Conservation (phyloP, 2,329 filamentous ascomycete genomes). For the Monosporascus sp. region DNA sequence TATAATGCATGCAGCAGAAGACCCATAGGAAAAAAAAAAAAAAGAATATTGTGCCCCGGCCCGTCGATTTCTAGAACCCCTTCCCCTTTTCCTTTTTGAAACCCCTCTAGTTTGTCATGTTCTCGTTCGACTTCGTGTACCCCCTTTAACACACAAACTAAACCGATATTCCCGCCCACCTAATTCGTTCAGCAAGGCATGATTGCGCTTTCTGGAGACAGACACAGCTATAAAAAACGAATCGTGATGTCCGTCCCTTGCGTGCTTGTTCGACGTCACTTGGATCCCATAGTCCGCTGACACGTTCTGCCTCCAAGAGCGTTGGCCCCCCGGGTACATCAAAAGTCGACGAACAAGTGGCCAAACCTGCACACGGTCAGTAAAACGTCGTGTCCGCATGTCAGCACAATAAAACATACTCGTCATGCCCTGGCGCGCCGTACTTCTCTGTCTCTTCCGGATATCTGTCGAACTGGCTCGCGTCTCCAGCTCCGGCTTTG, state of each 20-base stretch:
- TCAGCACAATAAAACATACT: conserved; percentile 56
- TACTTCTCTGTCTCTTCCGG: conserved; percentile 95
- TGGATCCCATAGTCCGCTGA: too few relatives aligned
- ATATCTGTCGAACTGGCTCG: conserved; percentile 97
- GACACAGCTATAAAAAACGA: too few relatives aligned
- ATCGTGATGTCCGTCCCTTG: too few relatives aligned
- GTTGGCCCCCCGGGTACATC: conserved; percentile 16
- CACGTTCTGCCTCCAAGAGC: too few relatives aligned
- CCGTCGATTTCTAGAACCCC: neutral
- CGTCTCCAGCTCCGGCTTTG: conserved; percentile 87
- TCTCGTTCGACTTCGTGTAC: neutral
- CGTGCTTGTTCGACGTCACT: too few relatives aligned
- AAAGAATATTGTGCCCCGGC: neutral
- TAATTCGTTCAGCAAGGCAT: too few relatives aligned
- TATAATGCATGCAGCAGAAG: too few relatives aligned
- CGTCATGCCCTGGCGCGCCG: conserved; percentile 70
- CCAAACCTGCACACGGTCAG: conserved; percentile 50
- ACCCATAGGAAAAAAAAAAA: neutral
- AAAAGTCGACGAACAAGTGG: conserved; percentile 73
- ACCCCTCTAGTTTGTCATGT: neutral
- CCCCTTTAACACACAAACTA: neutral
- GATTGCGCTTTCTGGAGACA: too few relatives aligned
- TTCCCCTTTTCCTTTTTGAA: neutral
- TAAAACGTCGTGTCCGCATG: neutral
- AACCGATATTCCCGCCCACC: too few relatives aligned